Evolutionary conservation across 2,329 filamentous ascomycete species (phyloP), one percentile per base, ranked within the genome.

Genomic region (Diaporthe sp.): DNA sequence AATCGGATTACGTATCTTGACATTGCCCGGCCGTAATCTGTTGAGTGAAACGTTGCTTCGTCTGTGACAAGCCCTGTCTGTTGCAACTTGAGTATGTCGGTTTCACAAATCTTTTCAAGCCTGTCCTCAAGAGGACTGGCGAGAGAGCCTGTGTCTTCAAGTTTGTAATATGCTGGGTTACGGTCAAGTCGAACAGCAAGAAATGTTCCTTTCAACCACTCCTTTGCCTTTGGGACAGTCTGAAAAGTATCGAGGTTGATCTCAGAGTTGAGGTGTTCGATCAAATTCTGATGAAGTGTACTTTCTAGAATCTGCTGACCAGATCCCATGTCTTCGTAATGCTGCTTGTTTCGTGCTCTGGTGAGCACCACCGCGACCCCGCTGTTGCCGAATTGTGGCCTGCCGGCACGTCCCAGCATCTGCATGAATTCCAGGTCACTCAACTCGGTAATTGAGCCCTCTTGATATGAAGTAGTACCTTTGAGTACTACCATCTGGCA

Each of bases 361-460:
- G 95, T 97, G 85, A 97, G 90, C 72, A 97, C 96, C 22, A 97
- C 91, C 15, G 94, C 95, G 52, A 92, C 88, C 4, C 94, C 95
- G 74, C 86, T 94, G 67, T 91, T 88, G 78, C 96, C 95, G 76
- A 96, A 97, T 79, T 97, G 95, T 8, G 95, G 95, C 28, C 95
- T 88, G 1, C 95, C 95, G 68, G 95, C 95, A 77, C 95, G 91
- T 9, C 95, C 95, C 66, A 97, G 89, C 95, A 97, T 97, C 79
- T 97, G 95, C 92, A 96, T 96, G 76, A 96, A 89, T 78, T 97
- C 95, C 7, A 97, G 86, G 80, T 97, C 94, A 0, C 94, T 92
- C 77, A 95, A 95, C 80, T 97, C 94, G 72, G 91, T 89, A 50
- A 90, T 79, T 10, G 83, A 87, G 9, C 87, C 86, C 73, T 91